These are phyloP conservation scores for Galium porrigens DNA, from an alignment of 305 asterid species.

Conservation along the genomic window DNA sequence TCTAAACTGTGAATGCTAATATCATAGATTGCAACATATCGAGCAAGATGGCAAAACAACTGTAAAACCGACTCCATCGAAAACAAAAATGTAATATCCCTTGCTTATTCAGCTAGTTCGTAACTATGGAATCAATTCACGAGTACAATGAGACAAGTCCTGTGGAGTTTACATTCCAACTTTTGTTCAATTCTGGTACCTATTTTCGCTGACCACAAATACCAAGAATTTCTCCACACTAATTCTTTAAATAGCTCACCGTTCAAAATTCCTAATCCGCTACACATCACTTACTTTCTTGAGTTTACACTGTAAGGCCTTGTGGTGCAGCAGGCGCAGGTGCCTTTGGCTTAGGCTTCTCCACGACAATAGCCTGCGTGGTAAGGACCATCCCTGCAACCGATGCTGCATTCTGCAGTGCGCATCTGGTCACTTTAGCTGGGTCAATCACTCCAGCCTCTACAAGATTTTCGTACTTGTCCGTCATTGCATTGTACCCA, in stretches of 20 bases:
- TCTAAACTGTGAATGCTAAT: too few relatives aligned
- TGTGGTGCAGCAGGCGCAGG: constrained; percentile 26
- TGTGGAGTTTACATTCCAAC: not conserved
- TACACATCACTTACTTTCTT: not conserved
- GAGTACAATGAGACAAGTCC: not conserved
- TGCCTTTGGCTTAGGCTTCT: constrained; percentile 32
- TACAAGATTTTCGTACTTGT: constrained; percentile 58
- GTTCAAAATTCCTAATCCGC: constrained; percentile 6
- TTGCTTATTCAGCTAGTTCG: not conserved
- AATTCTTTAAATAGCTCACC: not conserved
- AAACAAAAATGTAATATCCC: not conserved
- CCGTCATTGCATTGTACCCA: constrained; percentile 90
- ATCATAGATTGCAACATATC: not conserved
- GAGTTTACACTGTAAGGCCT: constrained; percentile 22
- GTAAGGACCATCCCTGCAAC: constrained; percentile 98
- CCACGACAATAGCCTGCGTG: constrained; percentile 90
- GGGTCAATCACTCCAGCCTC: constrained; percentile 89
- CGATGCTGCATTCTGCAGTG: constrained; percentile 86
- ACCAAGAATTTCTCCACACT: not conserved
- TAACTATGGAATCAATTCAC: not conserved
- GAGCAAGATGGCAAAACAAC: not conserved
- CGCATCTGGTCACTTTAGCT: constrained; percentile 93
- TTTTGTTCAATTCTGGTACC: not conserved
- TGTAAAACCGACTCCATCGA: not conserved
- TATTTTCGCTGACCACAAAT: not conserved